A percentile compares a stretch with the other conserved stretches of the same genome.
These are phyloP conservation scores for Globisporangium acanthophoron DNA, from an alignment of 352 stramenopile genomes.

Conservation along the genomic window DNA sequence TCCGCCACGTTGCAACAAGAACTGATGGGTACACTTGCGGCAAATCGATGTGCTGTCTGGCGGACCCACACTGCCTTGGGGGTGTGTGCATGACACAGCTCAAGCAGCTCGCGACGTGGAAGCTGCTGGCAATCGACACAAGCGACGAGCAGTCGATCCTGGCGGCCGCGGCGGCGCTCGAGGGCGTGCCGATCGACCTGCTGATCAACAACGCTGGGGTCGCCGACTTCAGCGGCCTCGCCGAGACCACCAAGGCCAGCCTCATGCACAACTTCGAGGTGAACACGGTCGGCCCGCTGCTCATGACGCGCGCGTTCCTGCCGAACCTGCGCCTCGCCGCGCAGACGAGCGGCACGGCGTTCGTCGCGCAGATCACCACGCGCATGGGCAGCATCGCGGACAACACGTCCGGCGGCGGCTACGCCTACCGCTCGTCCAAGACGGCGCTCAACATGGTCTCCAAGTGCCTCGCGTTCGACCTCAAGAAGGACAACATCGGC, in stretches of 20 bases:
- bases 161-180: constrained; percentile 25
- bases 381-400: constrained; percentile 55
- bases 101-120: constrained; percentile 30
- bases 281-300: constrained; percentile 64
- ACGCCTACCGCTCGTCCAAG: constrained; percentile 81
- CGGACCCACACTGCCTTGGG: too few relatives aligned
- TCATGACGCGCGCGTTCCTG: constrained; percentile 52
- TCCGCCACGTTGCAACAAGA: too few relatives aligned
- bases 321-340: constrained; percentile 44
- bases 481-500: constrained; percentile 48
- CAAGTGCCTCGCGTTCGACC: constrained; percentile 46
- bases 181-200: constrained; percentile 42
- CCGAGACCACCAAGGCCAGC: constrained; percentile 40
- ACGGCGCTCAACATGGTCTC: constrained; percentile 74
- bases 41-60: too few relatives aligned
- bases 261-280: constrained; percentile 68
- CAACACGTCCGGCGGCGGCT: constrained; percentile 50
- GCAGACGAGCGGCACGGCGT: constrained; percentile 23
- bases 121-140: constrained; percentile 49
- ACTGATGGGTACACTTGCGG: neutral
- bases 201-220: constrained; percentile 78
- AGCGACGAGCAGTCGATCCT: constrained; percentile 48
- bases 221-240: constrained; percentile 17
- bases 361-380: constrained; percentile 57
- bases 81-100: constrained; percentile 8